These are phyloP conservation scores for Russula olivacea DNA, from an alignment of 768 basidiomycete genomes.

Conservation along the genomic window DNA sequence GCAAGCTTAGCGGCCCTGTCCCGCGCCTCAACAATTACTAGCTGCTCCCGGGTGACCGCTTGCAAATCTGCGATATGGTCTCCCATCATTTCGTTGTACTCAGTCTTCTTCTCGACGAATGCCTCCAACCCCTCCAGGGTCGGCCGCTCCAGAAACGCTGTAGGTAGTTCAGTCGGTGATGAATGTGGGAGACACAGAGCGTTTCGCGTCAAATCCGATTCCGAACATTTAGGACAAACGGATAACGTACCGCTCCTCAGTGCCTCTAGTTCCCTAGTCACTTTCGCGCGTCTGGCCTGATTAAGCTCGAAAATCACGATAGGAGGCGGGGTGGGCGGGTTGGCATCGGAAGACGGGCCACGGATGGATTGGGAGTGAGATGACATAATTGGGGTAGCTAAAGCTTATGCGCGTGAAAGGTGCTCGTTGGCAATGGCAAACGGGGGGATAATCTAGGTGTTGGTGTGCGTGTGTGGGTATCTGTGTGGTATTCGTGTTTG, in stretches of 20 bases:
- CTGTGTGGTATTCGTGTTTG: not conserved
- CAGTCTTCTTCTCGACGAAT: conserved; percentile 4
- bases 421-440: no score
- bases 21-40: not conserved
- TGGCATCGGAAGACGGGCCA: not conserved
- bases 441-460: no score
- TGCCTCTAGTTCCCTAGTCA: not conserved
- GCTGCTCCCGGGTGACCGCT: not conserved
- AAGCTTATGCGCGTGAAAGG: not conserved
- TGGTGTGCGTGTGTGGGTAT: not conserved
- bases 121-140: conserved; percentile 8
- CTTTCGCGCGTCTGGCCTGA: not conserved
- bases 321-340: not conserved
- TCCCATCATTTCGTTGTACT: not conserved
- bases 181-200: no score
- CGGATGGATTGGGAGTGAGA: not conserved
- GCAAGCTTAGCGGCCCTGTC: not conserved
- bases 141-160: not conserved
- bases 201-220: no score
- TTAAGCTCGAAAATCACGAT: not conserved
- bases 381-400: not conserved
- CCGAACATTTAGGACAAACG: not conserved
- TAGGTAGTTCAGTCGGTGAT: no score
- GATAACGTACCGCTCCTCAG: not conserved
- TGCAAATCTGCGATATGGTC: not conserved